Percentiles rank a stretch among this genome's conserved stretches.
Conservation (phyloP, 768 basidiomycete genomes). For the Wakefieldia striispora region DNA sequence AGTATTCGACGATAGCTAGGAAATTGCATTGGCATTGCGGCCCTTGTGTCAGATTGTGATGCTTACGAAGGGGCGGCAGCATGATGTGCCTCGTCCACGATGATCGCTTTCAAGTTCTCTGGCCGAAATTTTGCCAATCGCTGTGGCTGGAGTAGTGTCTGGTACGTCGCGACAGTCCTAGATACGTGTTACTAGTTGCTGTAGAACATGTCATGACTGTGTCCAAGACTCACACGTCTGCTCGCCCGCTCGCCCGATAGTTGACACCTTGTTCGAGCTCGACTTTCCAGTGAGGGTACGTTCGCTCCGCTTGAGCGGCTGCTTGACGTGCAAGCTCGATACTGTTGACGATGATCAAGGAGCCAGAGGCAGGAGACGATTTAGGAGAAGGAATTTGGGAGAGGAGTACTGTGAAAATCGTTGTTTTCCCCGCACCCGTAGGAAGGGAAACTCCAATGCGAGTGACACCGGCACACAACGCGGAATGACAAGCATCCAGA, state of each 20-base stretch:
- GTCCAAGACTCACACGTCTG: slow-evolving; percentile 65
- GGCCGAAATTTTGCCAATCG: slow-evolving; percentile 78
- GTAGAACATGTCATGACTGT: neutral
- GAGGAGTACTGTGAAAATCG: slow-evolving; percentile 84
- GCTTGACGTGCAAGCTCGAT: slow-evolving; percentile 89
- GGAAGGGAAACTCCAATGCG: slow-evolving; percentile 84
- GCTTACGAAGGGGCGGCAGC: slow-evolving; percentile 86
- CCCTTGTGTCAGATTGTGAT: neutral
- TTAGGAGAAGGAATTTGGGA: slow-evolving; percentile 53
- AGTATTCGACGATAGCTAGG: slow-evolving; percentile 77
- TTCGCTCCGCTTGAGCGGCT: slow-evolving; percentile 60
- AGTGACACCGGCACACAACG: slow-evolving; percentile 62
- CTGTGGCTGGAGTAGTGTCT: slow-evolving; percentile 66
- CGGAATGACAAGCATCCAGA: slow-evolving; percentile 70
- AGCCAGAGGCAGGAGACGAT: slow-evolving; percentile 46
- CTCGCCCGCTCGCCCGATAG: slow-evolving; percentile 71
- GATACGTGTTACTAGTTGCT: neutral
- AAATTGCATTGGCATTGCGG: slow-evolving; percentile 3
- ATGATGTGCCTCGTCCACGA: slow-evolving; percentile 95
- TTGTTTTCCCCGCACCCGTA: slow-evolving; percentile 87
- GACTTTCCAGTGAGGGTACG: slow-evolving; percentile 73
- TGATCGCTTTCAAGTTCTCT: slow-evolving; percentile 62
- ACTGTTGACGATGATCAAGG: slow-evolving; percentile 85
- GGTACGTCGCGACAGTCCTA: slow-evolving; percentile 88
- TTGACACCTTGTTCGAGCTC: slow-evolving; percentile 90